A percentile compares a stretch with the other conserved stretches of the same genome.
Evolutionary conservation across 2,329 filamentous ascomycete species (phyloP).

Genomic region (Penicillium sp.): DNA sequence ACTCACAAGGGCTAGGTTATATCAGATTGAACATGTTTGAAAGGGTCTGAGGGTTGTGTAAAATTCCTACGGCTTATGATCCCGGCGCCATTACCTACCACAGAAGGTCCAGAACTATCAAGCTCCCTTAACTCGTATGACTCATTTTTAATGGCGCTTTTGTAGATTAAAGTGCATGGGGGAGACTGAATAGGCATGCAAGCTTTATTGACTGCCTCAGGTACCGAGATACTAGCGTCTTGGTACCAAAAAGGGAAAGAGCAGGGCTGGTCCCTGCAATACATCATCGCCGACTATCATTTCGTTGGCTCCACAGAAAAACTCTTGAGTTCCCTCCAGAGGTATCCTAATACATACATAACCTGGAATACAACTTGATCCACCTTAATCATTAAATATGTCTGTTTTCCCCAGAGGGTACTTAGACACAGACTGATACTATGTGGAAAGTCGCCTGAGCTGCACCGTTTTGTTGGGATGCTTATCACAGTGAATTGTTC

Average conservation of each 20-base stretch:
- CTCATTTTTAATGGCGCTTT: not conserved
- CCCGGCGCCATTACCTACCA: too few relatives aligned
- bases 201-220: not conserved
- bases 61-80: too few relatives aligned
- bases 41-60: too few relatives aligned
- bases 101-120: not conserved
- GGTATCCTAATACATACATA: not conserved
- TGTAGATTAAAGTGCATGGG: not conserved
- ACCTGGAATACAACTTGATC: not conserved
- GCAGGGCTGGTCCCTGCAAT: not conserved
- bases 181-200: not conserved
- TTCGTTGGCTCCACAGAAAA: not conserved
- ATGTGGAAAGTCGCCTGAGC: too few relatives aligned
- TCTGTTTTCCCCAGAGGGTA: not conserved
- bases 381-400: not conserved
- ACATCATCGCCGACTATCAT: slow-evolving; percentile 7
- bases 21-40: too few relatives aligned
- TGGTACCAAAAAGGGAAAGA: not conserved
- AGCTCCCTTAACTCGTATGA: not conserved
- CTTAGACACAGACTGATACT: too few relatives aligned
- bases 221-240: not conserved
- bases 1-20: too few relatives aligned
- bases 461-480: too few relatives aligned
- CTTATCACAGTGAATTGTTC: not conserved
- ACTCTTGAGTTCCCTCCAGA: not conserved